Evolutionary conservation across 2,329 filamentous ascomycete species (phyloP).

Genomic region (Coleophoma eucalyptorum): DNA sequence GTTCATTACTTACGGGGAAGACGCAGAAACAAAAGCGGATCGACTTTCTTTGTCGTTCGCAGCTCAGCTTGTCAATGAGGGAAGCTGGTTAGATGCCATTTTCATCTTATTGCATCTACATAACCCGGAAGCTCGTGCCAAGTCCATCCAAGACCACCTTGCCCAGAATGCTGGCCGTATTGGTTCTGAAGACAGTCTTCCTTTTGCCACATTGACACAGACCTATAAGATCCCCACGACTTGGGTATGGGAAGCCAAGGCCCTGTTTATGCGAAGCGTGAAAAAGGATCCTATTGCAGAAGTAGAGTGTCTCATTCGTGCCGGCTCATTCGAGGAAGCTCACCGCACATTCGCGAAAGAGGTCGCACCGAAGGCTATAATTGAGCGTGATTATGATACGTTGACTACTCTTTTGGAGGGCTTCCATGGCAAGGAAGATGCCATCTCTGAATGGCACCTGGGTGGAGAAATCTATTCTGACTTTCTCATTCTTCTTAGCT

Average conservation of each 20-base stretch:
- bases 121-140: constrained; percentile 56
- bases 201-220: constrained; percentile 56
- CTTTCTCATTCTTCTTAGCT: constrained; percentile 50
- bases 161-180: constrained; percentile 68
- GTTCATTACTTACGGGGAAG: constrained; percentile 46
- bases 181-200: constrained; percentile 50
- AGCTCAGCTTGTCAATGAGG: constrained; percentile 57
- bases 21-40: constrained; percentile 58
- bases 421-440: constrained; percentile 60
- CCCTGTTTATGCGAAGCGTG: constrained; percentile 73
- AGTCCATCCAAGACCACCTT: constrained; percentile 69
- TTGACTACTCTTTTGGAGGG: constrained; percentile 66
- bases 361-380: constrained; percentile 78
- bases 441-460: constrained; percentile 69
- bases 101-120: constrained; percentile 79
- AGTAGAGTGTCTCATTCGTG: constrained; percentile 76
- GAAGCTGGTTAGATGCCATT: constrained; percentile 65
- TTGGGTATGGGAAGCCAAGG: constrained; percentile 88
- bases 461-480: constrained; percentile 77
- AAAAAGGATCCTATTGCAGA: constrained; percentile 66
- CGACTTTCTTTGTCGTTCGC: constrained; percentile 63
- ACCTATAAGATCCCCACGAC: constrained; percentile 66
- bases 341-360: constrained; percentile 77
- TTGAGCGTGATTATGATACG: constrained; percentile 73
- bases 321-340: constrained; percentile 72